These are phyloP conservation scores for Pneumocystis carinii DNA, from an alignment of 1,139 yeast species.

Conservation along the genomic window DNA sequence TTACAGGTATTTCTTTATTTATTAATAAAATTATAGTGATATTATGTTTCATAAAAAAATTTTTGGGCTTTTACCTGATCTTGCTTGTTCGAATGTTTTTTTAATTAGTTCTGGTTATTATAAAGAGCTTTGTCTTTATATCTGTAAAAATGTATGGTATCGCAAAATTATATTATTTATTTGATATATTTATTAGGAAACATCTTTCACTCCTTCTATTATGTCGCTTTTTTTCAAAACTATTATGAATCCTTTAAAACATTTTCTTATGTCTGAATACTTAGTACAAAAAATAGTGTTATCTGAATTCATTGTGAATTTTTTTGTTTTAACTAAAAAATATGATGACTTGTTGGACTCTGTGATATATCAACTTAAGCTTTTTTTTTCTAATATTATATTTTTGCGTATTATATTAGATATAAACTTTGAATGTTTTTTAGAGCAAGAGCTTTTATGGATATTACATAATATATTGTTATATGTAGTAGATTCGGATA, in stretches of 20 bases:
- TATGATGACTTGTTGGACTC: background rate
- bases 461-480: background rate
- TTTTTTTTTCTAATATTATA: background rate
- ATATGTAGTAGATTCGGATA: background rate
- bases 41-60: background rate
- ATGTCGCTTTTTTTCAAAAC: background rate
- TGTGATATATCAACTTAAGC: background rate
- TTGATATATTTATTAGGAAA: background rate
- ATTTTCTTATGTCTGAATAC: background rate
- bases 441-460: background rate
- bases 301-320: background rate
- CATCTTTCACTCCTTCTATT: background rate
- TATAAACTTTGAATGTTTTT: background rate
- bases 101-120: background rate
- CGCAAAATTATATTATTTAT: background rate
- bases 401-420: background rate
- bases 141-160: background rate
- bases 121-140: background rate
- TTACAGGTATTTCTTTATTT: background rate
- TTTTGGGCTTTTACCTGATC: background rate
- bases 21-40: background rate
- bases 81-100: background rate
- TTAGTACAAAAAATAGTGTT: background rate
- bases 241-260: background rate
- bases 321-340: background rate